These are phyloP conservation scores for Cylindrotheca closterium DNA, from an alignment of 108 stramenopile species.

Conservation along the genomic window DNA sequence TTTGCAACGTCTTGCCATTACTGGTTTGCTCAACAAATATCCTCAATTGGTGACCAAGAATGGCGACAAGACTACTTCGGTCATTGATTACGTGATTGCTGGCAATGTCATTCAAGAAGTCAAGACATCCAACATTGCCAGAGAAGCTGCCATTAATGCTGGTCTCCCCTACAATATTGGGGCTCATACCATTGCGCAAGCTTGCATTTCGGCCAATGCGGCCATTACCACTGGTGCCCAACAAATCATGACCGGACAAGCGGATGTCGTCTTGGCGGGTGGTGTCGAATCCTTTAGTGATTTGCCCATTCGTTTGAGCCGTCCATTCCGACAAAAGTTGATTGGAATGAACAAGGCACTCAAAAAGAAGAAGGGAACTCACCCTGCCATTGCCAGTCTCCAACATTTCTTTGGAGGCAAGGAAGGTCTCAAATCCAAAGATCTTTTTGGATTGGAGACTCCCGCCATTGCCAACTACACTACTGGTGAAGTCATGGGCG, in stretches of 20 bases:
- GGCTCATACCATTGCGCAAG: conserved; percentile 95
- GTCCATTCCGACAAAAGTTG: conserved; percentile 88
- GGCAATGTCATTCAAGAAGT: conserved; percentile 97
- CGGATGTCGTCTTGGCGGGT: conserved; percentile 92
- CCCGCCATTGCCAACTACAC: conserved; percentile 99
- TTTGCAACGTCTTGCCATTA: conserved; percentile 91
- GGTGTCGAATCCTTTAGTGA: conserved; percentile 96
- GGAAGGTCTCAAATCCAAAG: conserved; percentile 89
- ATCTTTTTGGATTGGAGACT: conserved; percentile 91
- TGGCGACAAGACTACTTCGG: too few species aligned
- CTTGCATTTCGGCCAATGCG: conserved; percentile 95
- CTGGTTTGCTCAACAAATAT: conserved; percentile 91
- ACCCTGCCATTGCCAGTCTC: conserved; percentile 73
- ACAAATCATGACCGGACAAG: conserved; percentile 91
- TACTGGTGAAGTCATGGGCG: conserved; percentile 99
- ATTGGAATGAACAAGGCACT: conserved; percentile 92
- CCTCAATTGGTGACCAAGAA: conserved; percentile 90
- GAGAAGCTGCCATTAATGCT: conserved; percentile 94
- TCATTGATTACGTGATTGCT: conserved; percentile 90
- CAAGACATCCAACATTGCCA: conserved; percentile 93
- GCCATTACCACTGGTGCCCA: conserved; percentile 94
- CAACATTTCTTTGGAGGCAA: too few species aligned
- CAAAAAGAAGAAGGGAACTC: conserved; percentile 90
- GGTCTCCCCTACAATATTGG: conserved; percentile 89
- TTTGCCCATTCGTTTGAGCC: conserved; percentile 93